Percentiles rank a stretch among this genome's conserved stretches.
Evolutionary conservation across 352 stramenopile genomes (phyloP).

Genomic region (Globisporangium recalcitrans): DNA sequence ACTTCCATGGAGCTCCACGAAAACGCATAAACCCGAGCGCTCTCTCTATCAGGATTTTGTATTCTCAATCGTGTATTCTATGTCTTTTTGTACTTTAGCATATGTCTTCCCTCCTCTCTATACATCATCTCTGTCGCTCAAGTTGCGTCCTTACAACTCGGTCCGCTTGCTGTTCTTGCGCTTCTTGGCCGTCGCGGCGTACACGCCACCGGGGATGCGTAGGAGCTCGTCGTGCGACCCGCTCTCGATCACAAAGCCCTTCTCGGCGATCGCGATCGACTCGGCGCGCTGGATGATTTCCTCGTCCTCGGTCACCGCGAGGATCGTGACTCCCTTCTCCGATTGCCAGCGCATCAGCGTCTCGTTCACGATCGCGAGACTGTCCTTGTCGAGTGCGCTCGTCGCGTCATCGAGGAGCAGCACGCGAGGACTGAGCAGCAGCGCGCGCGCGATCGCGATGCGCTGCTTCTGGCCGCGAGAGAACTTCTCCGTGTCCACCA

Average conservation of each 20-base stretch:
- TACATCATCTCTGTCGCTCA: too few species aligned
- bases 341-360: conserved; percentile 1
- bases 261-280: neutral
- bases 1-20: too few species aligned
- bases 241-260: conserved; percentile 17
- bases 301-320: conserved; percentile 5
- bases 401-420: conserved; percentile 86
- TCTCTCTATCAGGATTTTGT: too few species aligned
- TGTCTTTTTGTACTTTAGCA: too few species aligned
- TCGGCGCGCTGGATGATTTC: neutral
- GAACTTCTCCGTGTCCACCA: conserved; percentile 46
- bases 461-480: conserved; percentile 80
- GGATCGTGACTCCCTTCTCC: neutral
- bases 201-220: conserved; percentile 30
- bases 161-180: conserved; percentile 1
- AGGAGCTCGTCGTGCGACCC: conserved; percentile 92
- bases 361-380: conserved; percentile 5
- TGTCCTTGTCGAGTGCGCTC: conserved; percentile 38
- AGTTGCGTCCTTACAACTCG: neutral
- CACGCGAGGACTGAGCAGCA: conserved; percentile 64
- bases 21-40: too few species aligned
- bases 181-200: conserved; percentile 13
- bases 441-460: conserved; percentile 74
- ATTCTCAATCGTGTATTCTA: too few species aligned
- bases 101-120: too few species aligned